A percentile compares a stretch with the other conserved stretches of the same genome.
These are phyloP conservation scores for Prunus persica DNA, from an alignment of 306 rosid species.

Conservation along the genomic window DNA sequence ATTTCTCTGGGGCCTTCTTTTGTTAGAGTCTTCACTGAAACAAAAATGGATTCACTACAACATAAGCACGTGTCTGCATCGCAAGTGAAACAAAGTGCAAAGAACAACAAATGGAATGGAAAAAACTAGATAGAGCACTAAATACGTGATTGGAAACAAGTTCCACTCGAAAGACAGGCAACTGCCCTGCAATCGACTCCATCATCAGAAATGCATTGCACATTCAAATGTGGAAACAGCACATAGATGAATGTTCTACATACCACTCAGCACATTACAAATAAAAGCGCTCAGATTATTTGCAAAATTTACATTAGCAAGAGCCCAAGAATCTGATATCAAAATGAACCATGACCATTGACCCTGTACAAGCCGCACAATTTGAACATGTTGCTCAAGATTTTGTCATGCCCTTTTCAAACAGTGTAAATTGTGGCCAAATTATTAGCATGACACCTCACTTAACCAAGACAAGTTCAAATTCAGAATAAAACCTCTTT, in stretches of 20 bases:
- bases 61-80: constrained; percentile 8
- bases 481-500: background rate
- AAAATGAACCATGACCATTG: background rate
- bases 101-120: constrained; percentile 13
- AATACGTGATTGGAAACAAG: background rate
- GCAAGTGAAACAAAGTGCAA: constrained; percentile 19
- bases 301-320: background rate
- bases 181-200: background rate
- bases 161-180: background rate
- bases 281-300: background rate
- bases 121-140: background rate
- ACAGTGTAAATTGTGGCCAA: background rate
- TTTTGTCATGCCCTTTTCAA: background rate
- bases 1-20: constrained; percentile 63
- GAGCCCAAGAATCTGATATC: background rate
- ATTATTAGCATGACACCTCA: background rate
- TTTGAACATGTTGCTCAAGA: background rate
- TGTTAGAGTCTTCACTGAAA: constrained; percentile 69
- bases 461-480: background rate
- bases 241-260: background rate
- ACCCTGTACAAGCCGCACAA: background rate
- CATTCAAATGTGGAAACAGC: constrained; percentile 2
- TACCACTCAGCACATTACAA: background rate
- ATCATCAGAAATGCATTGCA: background rate
- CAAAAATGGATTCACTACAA: constrained; percentile 9